Evolutionary conservation across 1,284 basidiomycete genomes (phyloP).

Genomic region (Ceratobasidium sp.): DNA sequence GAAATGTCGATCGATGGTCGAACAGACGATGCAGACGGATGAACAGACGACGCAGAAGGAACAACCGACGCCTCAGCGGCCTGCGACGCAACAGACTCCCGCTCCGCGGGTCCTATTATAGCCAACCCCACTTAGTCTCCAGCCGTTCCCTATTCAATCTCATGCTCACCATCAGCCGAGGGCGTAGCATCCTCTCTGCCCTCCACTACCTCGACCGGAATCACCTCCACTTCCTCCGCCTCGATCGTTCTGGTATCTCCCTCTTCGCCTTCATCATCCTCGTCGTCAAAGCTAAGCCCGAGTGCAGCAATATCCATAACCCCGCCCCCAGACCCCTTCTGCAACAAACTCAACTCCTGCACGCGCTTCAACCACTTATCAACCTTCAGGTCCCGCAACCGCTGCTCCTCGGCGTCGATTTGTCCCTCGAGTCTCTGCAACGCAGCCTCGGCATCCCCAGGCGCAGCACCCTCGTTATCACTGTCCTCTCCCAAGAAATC

Average conservation of each 20-base stretch:
- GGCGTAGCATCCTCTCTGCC: slow-evolving; percentile 45
- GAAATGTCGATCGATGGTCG: slow-evolving; percentile 36
- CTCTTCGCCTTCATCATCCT: slow-evolving; percentile 61
- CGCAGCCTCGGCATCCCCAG: slow-evolving; percentile 84
- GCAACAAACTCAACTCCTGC: slow-evolving; percentile 60
- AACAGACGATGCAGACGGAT: not conserved
- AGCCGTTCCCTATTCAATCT: not conserved
- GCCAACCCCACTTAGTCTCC: not conserved
- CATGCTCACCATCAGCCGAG: slow-evolving; percentile 50
- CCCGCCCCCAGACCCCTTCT: slow-evolving; percentile 69
- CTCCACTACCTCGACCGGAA: slow-evolving; percentile 31
- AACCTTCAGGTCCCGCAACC: slow-evolving; percentile 80
- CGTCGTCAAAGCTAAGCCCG: slow-evolving; percentile 58
- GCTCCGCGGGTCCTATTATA: not conserved
- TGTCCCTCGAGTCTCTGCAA: slow-evolving; percentile 83
- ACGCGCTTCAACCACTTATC: slow-evolving; percentile 85
- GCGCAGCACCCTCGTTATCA: slow-evolving; percentile 72
- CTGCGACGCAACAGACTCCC: slow-evolving; percentile 21
- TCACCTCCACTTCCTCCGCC: slow-evolving; percentile 2
- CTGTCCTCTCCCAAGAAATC: slow-evolving; percentile 83
- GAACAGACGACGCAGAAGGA: not conserved
- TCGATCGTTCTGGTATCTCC: slow-evolving; percentile 49
- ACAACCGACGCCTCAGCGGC: not conserved
- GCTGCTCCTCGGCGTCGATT: slow-evolving; percentile 77
- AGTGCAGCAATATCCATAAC: slow-evolving; percentile 61